These are phyloP conservation scores for Cylindrotheca fusiformis DNA, from an alignment of 108 stramenopile genomes.

Conservation along the genomic window DNA sequence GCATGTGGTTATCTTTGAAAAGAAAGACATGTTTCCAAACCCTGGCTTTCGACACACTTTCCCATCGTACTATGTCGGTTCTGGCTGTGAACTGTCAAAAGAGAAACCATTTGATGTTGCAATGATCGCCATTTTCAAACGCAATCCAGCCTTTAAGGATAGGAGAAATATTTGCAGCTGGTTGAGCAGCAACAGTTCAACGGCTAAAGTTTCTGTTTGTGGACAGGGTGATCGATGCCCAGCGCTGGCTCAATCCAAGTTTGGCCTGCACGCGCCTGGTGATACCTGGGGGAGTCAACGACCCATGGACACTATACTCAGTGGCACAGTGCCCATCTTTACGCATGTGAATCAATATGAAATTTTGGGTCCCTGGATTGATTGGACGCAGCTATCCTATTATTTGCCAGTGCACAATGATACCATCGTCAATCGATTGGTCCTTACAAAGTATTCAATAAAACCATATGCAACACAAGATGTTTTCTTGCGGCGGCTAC, in stretches of 20 bases:
- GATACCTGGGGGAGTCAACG: constrained; percentile 4
- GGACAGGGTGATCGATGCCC: constrained; percentile 14
- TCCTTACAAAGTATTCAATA: background rate
- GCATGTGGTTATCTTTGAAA: constrained; percentile 23
- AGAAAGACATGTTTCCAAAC: background rate
- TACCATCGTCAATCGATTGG: background rate
- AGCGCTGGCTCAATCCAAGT: constrained; percentile 7
- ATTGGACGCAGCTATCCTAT: background rate
- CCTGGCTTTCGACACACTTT: background rate
- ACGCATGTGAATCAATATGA: constrained; percentile 13
- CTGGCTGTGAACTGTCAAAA: background rate
- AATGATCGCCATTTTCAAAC: constrained; percentile 13
- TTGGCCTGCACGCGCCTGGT: constrained; percentile 18
- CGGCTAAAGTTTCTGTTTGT: constrained; percentile 5
- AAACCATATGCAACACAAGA: background rate
- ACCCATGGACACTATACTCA: constrained; percentile 8
- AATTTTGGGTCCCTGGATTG: background rate
- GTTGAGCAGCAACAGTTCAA: background rate
- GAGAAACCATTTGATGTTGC: constrained; percentile 14
- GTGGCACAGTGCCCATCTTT: constrained; percentile 16
- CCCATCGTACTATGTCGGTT: constrained; percentile 3
- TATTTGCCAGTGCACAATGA: background rate
- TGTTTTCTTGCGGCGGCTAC: background rate
- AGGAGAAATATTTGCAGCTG: constrained; percentile 18
- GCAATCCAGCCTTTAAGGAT: constrained; percentile 6